Percentiles rank a stretch among this genome's conserved stretches.
phyloP scores from a whole-genome alignment of 371 early-diverging fungal genomes.

The Cokeromyces recurvatus region DNA sequence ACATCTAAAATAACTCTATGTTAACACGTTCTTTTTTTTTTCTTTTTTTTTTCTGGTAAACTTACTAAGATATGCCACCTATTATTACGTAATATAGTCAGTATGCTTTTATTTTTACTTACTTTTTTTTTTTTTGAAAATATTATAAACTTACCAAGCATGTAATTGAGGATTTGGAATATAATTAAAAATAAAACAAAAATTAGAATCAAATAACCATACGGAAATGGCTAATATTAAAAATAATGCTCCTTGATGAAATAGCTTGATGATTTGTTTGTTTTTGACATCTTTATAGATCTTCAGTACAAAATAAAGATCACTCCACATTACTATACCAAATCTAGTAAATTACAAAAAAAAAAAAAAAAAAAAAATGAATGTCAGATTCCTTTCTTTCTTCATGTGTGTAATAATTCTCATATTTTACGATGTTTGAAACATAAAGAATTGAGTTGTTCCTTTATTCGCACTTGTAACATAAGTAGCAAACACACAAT shows the following conservation, averaged over 20 bases:
- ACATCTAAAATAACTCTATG: slow-evolving; percentile 25
- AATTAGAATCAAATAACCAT: slow-evolving; percentile 38
- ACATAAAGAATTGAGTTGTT: slow-evolving; percentile 34
- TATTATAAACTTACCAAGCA: slow-evolving; percentile 22
- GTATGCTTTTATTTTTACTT: slow-evolving; percentile 1
- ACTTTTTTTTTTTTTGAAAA: slow-evolving; percentile 1
- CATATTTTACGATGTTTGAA: slow-evolving; percentile 32
- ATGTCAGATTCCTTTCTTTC: too few species aligned
- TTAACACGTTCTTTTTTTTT: too few species aligned
- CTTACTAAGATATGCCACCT: slow-evolving; percentile 42
- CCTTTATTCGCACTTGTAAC: slow-evolving; percentile 37
- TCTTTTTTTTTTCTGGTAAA: too few species aligned
- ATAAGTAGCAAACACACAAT: slow-evolving; percentile 36
- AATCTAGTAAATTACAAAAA: slow-evolving; percentile 8
- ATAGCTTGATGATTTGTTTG: slow-evolving; percentile 19
- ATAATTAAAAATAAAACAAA: slow-evolving; percentile 27
- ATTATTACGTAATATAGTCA: slow-evolving; percentile 2
- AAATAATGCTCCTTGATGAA: slow-evolving; percentile 27
- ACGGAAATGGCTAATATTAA: slow-evolving; percentile 24
- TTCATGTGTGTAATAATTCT: not conserved
- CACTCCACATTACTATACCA: slow-evolving; percentile 43
- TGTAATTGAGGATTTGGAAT: slow-evolving; percentile 31
- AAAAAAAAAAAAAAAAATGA: too few species aligned
- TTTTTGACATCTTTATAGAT: slow-evolving; percentile 20
- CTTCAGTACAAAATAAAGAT: slow-evolving; percentile 34